Conservation (phyloP, 352 stramenopile genomes). For the Globisporangium middletonii region DNA sequence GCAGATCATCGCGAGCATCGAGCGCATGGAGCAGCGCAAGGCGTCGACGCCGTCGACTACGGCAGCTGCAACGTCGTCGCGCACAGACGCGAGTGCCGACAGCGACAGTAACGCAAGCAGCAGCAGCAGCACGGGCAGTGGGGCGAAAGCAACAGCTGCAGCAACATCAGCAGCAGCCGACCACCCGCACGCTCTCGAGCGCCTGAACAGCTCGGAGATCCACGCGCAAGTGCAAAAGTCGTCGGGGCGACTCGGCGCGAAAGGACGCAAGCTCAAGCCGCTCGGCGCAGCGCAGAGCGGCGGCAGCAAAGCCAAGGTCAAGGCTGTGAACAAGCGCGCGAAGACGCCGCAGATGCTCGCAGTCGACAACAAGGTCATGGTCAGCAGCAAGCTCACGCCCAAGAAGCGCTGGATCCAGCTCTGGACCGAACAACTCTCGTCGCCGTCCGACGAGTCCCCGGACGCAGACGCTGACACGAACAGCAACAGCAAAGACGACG, state of each 20-base stretch:
- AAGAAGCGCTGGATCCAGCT: constrained; percentile 78
- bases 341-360: constrained; percentile 7
- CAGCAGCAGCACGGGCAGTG: neutral
- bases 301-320: constrained; percentile 1
- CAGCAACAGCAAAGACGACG: neutral
- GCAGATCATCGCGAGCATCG: constrained; percentile 74
- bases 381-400: constrained; percentile 44
- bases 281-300: constrained; percentile 15
- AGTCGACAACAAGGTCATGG: constrained; percentile 5
- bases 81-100: constrained; percentile 10
- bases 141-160: no score
- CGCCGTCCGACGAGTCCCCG: constrained; percentile 8
- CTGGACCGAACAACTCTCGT: constrained; percentile 48
- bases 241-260: constrained; percentile 12
- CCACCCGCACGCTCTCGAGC: constrained; percentile 1
- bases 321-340: constrained; percentile 12
- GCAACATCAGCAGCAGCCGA: neutral
- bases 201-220: constrained; percentile 17
- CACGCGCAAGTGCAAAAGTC: constrained; percentile 22
- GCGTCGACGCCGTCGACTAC: constrained; percentile 17
- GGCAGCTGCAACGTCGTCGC: constrained; percentile 15
- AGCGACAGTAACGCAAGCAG: constrained; percentile 18
- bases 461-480: neutral
- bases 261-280: constrained; percentile 35
- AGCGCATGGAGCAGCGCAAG: constrained; percentile 68